Evolutionary conservation across 768 basidiomycete genomes (phyloP), one percentile per base, ranked within the genome.

Genomic region (Mrakia blollopis): DNA sequence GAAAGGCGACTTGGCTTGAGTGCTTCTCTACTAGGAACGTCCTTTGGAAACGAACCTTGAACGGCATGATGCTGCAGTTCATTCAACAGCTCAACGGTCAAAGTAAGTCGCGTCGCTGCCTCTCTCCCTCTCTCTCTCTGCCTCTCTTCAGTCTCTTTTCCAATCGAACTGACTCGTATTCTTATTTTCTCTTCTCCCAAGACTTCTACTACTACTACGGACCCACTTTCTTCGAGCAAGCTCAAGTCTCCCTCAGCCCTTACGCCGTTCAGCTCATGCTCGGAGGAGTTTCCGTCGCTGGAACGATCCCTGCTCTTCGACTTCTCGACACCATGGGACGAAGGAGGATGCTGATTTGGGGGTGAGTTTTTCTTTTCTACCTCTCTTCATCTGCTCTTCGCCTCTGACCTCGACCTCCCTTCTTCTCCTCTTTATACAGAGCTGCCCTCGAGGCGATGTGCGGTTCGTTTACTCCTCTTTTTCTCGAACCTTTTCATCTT

Each of bases 291-390:
- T 91, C 91, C 1, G 88, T 92, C 14, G 87, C 86, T 32, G 90
- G 89, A 32, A 72, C 91, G 14, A 79, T 92, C 69, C 91, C 92
- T 37, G 90, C 91, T 1, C 82, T 92, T 75, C 84, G 86, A 80
- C 85, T 91, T 70, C 91, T 93, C 57, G 92, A 92, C 81, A 84
- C 87, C 9, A 87, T 89, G 87, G 92, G 91, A n/a, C 87, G 91
- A 73, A 87, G 91, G 72, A 87, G 90, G 87, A 90, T 89, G 41
- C 85, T 92, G 5, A 87, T 92, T 41, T 87, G 87, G 10, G 91
- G 91, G 79, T 76, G 39, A 50, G 28, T 37, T 7, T 11, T 3
- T 60, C 35, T 8, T 11, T n/a, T 52, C 47, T 13, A 14, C 30
- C 2, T 28, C 28, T 50, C 72, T 16, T 16, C 2, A 5, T 25